Conservation (phyloP, 257 asterid genomes). For the Agastache rugosa region DNA sequence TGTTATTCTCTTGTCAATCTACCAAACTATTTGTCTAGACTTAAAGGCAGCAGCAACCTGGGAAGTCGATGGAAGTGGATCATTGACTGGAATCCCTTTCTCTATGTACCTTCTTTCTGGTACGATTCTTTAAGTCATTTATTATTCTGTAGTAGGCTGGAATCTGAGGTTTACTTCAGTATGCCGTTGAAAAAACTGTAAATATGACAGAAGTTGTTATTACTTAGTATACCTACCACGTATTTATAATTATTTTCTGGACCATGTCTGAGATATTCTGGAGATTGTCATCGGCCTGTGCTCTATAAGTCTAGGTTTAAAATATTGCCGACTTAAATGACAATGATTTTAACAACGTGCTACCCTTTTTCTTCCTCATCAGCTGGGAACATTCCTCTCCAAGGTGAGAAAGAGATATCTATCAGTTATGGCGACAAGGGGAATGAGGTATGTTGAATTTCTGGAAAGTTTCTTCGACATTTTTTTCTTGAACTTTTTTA, state of each 20-base stretch:
- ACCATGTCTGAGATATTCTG: neutral
- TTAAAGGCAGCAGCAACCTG: slow-evolving; percentile 79
- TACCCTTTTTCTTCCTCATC: slow-evolving; percentile 31
- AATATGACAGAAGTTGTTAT: slow-evolving; percentile 16
- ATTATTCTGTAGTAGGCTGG: slow-evolving; percentile 1
- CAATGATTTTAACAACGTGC: slow-evolving; percentile 24
- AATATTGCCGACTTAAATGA: neutral
- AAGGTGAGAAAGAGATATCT: slow-evolving; percentile 72
- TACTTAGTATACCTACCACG: neutral
- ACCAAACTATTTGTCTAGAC: slow-evolving; percentile 47
- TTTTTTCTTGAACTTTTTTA: neutral
- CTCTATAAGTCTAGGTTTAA: neutral
- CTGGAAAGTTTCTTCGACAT: slow-evolving; percentile 16
- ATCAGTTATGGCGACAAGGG: slow-evolving; percentile 98
- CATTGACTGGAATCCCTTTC: slow-evolving; percentile 63
- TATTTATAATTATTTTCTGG: neutral
- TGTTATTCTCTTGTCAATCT: slow-evolving; percentile 32
- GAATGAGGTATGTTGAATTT: slow-evolving; percentile 71
- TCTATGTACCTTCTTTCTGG: slow-evolving; percentile 96
- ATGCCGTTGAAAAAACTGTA: neutral
- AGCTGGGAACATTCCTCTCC: slow-evolving; percentile 59
- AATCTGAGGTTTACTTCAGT: slow-evolving; percentile 20
- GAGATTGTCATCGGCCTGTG: neutral
- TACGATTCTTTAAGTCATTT: slow-evolving; percentile 36
- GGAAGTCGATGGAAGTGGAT: slow-evolving; percentile 92